Evolutionary conservation across 495 filamentous ascomycete genomes (phyloP).

Genomic region (Penicillium ucsense): DNA sequence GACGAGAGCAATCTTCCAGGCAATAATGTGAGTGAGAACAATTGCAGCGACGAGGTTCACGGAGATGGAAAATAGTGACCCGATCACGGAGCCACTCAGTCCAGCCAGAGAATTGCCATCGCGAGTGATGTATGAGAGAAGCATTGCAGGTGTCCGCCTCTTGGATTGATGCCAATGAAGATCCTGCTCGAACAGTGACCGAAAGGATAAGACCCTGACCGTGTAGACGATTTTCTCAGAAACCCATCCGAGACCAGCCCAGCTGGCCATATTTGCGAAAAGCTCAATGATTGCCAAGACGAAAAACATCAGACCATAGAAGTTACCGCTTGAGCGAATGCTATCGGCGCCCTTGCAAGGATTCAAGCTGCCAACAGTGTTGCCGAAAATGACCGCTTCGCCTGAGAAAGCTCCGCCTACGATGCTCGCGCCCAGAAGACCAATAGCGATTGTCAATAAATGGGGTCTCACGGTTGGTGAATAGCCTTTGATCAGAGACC

Average conservation of each 20-base stretch:
- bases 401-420: constrained; percentile 41
- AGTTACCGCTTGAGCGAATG: constrained; percentile 32
- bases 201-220: constrained; percentile 40
- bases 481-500: constrained; percentile 23
- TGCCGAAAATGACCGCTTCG: constrained; percentile 45
- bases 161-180: constrained; percentile 45
- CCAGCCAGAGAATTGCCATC: constrained; percentile 42
- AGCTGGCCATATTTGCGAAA: constrained; percentile 41
- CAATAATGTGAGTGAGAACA: constrained; percentile 34
- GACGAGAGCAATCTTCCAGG: constrained; percentile 33
- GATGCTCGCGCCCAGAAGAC: constrained; percentile 29
- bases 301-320: constrained; percentile 47
- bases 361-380: constrained; percentile 36
- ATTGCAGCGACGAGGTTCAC: constrained; percentile 36
- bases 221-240: constrained; percentile 44
- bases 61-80: constrained; percentile 38
- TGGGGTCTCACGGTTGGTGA: constrained; percentile 28
- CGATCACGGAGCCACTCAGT: constrained; percentile 34
- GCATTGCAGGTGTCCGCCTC: constrained; percentile 35
- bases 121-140: constrained; percentile 41
- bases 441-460: constrained; percentile 25
- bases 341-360: constrained; percentile 28
- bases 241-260: constrained; percentile 40
- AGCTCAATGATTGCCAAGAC: constrained; percentile 44
- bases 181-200: constrained; percentile 42